Evolutionary conservation across 768 basidiomycete species (phyloP), one percentile per base, ranked within the genome.

Genomic region (Mycena chlorophos): DNA sequence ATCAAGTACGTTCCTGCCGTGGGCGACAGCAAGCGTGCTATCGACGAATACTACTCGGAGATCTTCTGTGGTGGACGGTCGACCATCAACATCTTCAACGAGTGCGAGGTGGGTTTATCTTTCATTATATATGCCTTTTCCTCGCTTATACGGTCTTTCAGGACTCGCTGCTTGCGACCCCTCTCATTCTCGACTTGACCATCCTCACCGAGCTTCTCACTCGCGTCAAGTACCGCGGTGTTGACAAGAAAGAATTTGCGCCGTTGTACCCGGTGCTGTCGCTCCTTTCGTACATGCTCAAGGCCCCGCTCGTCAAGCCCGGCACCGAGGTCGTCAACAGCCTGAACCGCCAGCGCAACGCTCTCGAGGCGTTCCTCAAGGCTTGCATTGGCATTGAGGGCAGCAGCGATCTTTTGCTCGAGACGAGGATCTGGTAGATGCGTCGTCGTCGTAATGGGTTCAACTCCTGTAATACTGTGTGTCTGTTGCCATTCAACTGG

Each of bases 1-100:
- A 96, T 96, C 83, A 96, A 96, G 80, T 96, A 96, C 63, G 88
- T 98, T 2, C 94, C 93, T 20, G 91, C 94, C 23, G 94, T 96
- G 27, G 95, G 96, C 34, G 97, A 98, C 77, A 92, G 91, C 54
- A 98, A 98, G 85, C 83, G 93, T 54, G 97, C 95, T n/a, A 94
- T 98, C 79, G 97, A 98, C 74, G 95, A 98, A 78, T 98, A 98
- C 75, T 94, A 94, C 73, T 95, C 92, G 12, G 95, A 98, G 80
- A 94, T 98, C 66, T 88, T 95, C 78, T 96, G 95, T 68, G 95
- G 95, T 63, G 95, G 95, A 26, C 80, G 92, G 59, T 91, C 89
- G 61, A 92, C 90, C 12, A 94, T 97, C 79, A 94, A 91, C 71
- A 92, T 94, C 75, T 97, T 96, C 84, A 98, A 98, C 72, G 91